A percentile compares a stretch with the other conserved stretches of the same genome.
Evolutionary conservation across 2,329 filamentous ascomycete genomes (phyloP).

Genomic region (Pseudogymnoascus sp.): DNA sequence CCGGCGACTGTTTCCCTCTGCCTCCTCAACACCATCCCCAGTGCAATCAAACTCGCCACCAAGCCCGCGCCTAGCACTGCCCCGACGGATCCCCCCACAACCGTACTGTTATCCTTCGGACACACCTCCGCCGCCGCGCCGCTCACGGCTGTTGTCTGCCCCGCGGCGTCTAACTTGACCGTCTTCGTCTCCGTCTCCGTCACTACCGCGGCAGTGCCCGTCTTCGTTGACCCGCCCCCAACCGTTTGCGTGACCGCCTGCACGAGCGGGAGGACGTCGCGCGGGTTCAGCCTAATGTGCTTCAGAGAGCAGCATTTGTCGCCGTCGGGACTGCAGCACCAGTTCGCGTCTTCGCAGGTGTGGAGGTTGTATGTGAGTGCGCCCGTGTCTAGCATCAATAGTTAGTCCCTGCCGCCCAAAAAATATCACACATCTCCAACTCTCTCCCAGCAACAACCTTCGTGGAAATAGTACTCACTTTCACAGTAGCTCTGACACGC

Average conservation of each 20-base stretch:
- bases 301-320: not conserved
- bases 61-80: not conserved
- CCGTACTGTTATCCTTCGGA: not conserved
- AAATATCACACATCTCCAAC: too few relatives aligned
- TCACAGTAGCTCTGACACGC: not conserved
- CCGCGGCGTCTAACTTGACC: not conserved
- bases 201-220: not conserved
- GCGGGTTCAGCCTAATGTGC: not conserved
- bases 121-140: not conserved
- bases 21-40: not conserved
- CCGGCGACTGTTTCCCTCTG: not conserved
- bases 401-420: not conserved
- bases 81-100: not conserved
- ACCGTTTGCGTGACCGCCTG: not conserved
- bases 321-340: not conserved
- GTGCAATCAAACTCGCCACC: not conserved
- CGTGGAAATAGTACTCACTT: not conserved
- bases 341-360: not conserved
- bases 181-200: not conserved
- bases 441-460: not conserved
- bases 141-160: not conserved
- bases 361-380: not conserved
- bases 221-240: not conserved
- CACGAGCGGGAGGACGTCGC: not conserved
- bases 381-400: not conserved